These are phyloP conservation scores for Lolium multiflorum DNA, from an alignment of 176 grass and related monocot species.

Conservation along the genomic window DNA sequence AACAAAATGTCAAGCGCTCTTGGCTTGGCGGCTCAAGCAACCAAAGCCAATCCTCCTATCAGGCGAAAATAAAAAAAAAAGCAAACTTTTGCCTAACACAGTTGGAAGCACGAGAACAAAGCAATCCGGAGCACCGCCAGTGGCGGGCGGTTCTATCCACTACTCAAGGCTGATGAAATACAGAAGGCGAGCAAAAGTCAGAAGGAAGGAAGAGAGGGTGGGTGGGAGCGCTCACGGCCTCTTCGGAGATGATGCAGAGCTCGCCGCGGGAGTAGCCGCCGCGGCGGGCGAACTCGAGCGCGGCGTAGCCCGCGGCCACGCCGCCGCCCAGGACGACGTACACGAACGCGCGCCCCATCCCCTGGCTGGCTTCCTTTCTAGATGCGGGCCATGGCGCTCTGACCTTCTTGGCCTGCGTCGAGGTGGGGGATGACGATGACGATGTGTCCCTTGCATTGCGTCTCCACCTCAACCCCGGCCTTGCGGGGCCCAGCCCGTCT, in stretches of 20 bases:
- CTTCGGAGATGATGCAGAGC: conserved; percentile 97
- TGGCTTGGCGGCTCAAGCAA: background rate
- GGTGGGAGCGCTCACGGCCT: conserved; percentile 34
- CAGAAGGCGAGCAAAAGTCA: background rate
- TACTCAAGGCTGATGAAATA: background rate
- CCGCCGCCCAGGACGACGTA: conserved; percentile 93
- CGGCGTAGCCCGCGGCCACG: conserved; percentile 91
- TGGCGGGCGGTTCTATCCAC: background rate
- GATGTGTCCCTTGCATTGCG: conserved; percentile 10
- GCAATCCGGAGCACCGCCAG: conserved; percentile 5
- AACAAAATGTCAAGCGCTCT: background rate
- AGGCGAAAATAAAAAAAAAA: background rate
- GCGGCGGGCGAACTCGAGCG: conserved; percentile 84
- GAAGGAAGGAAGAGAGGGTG: background rate
- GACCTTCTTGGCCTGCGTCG: background rate
- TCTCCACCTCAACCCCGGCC: conserved; percentile 22
- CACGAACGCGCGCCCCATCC: conserved; percentile 75
- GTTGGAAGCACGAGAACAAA: background rate
- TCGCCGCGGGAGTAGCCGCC: conserved; percentile 57
- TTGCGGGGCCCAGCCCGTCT: conserved; percentile 34
- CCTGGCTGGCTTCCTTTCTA: background rate
- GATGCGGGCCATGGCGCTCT: conserved; percentile 49
- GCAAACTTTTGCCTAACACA: background rate
- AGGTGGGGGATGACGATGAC: background rate
- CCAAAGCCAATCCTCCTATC: background rate